A percentile compares a stretch with the other conserved stretches of the same genome.
Evolutionary conservation across 257 asterid species (phyloP).

Genomic region (Nicotiana tomentosiformis): DNA sequence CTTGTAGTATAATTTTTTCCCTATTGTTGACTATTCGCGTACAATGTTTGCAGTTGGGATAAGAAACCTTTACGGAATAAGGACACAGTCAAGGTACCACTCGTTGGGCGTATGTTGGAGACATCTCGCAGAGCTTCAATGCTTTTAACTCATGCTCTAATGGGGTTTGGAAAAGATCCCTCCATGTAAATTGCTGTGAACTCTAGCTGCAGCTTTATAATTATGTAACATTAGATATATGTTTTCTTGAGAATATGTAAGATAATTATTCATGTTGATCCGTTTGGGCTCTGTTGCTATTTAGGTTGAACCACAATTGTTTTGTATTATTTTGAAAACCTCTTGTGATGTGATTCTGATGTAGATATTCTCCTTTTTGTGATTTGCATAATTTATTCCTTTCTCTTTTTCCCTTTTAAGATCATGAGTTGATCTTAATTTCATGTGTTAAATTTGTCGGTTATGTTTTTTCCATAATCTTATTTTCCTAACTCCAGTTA

Average conservation of each 20-base stretch:
- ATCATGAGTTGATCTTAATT: no score
- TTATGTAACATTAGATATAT: background rate
- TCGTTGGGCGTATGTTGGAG: conserved; percentile 52
- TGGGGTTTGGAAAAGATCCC: conserved; percentile 81
- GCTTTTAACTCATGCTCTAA: conserved; percentile 68
- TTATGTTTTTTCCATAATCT: no score
- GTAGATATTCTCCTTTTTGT: background rate
- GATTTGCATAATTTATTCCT: no score
- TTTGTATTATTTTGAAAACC: background rate
- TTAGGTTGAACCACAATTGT: background rate
- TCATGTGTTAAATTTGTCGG: background rate
- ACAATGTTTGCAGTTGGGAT: conserved; percentile 59
- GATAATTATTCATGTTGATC: background rate
- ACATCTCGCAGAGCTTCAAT: conserved; percentile 52
- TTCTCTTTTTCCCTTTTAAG: no score
- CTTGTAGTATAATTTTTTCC: background rate
- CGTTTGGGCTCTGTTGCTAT: background rate
- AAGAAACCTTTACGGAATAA: conserved; percentile 63
- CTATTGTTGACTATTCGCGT: background rate
- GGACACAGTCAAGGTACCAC: conserved; percentile 56
- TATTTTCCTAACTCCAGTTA: no score
- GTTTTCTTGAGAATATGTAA: background rate
- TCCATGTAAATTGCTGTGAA: conserved; percentile 7
- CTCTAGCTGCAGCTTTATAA: background rate
- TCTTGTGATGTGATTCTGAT: background rate